A percentile compares a stretch with the other conserved stretches of the same genome.
Conservation (phyloP, 2,329 filamentous ascomycete species). For the Colletotrichum musicola region DNA sequence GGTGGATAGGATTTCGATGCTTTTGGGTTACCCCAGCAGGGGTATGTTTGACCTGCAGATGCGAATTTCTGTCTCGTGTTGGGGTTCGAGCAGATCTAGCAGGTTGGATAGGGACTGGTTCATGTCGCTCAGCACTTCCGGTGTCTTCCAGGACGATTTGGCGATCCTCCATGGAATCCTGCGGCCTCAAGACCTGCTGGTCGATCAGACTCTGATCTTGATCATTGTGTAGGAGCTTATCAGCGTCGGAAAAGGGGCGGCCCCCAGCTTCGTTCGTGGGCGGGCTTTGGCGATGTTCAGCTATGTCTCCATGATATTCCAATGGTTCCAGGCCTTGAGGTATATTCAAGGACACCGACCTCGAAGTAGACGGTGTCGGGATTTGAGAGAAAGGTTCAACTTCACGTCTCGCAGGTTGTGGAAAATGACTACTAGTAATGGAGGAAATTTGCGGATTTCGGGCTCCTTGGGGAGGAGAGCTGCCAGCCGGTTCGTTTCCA, state of each 20-base stretch:
- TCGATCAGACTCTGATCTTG: not conserved
- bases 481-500: too few species aligned
- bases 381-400: not conserved
- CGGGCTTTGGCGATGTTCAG: not conserved
- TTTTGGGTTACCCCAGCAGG: too few species aligned
- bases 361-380: not conserved
- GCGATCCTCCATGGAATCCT: not conserved
- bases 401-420: too few species aligned
- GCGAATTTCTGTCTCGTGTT: too few species aligned
- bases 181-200: not conserved
- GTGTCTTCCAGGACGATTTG: too few species aligned
- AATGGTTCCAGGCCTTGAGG: not conserved
- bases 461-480: too few species aligned
- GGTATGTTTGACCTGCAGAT: too few species aligned
- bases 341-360: not conserved
- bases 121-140: too few species aligned
- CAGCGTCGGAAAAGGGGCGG: constrained; percentile 25
- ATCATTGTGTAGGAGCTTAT: not conserved
- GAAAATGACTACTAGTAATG: too few species aligned
- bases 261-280: not conserved
- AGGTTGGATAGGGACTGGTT: too few species aligned
- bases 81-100: too few species aligned
- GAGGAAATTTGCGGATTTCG: too few species aligned
- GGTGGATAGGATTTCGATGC: not conserved
- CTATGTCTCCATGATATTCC: not conserved